phyloP scores from a whole-genome alignment of 495 filamentous ascomycete genomes.

The Annulohypoxylon moriforme region DNA sequence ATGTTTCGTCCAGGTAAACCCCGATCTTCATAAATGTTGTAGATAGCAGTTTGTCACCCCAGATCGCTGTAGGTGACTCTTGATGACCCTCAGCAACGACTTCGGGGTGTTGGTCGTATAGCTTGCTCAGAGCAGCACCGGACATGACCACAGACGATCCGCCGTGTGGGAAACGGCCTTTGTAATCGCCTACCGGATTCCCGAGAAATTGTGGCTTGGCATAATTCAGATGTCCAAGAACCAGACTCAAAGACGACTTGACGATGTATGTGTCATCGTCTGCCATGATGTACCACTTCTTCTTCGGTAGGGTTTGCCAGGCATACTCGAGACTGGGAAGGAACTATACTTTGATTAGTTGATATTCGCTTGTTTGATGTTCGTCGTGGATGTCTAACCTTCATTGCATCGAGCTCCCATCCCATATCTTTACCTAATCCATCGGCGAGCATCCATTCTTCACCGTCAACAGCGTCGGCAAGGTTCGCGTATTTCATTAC shows the following conservation, averaged over 20 bases:
- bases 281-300: slow-evolving; percentile 62
- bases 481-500: slow-evolving; percentile 53
- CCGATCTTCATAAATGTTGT: slow-evolving; percentile 54
- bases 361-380: neutral
- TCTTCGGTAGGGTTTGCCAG: slow-evolving; percentile 54
- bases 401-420: slow-evolving; percentile 63
- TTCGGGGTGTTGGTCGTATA: slow-evolving; percentile 49
- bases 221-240: slow-evolving; percentile 56
- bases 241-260: slow-evolving; percentile 51
- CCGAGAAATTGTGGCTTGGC: slow-evolving; percentile 57
- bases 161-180: slow-evolving; percentile 60
- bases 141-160: slow-evolving; percentile 60
- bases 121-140: slow-evolving; percentile 51
- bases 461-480: slow-evolving; percentile 49
- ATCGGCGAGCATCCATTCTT: slow-evolving; percentile 51
- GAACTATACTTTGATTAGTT: slow-evolving; percentile 47
- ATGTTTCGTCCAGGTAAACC: slow-evolving; percentile 57
- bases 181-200: slow-evolving; percentile 62
- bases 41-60: slow-evolving; percentile 58
- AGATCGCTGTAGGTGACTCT: slow-evolving; percentile 54
- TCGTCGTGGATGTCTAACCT: slow-evolving; percentile 46
- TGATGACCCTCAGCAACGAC: slow-evolving; percentile 48
- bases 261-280: slow-evolving; percentile 63
- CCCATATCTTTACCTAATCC: slow-evolving; percentile 52
- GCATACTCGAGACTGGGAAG: slow-evolving; percentile 57